Conservation (phyloP, 306 rosid species). For the Vicia villosa region DNA sequence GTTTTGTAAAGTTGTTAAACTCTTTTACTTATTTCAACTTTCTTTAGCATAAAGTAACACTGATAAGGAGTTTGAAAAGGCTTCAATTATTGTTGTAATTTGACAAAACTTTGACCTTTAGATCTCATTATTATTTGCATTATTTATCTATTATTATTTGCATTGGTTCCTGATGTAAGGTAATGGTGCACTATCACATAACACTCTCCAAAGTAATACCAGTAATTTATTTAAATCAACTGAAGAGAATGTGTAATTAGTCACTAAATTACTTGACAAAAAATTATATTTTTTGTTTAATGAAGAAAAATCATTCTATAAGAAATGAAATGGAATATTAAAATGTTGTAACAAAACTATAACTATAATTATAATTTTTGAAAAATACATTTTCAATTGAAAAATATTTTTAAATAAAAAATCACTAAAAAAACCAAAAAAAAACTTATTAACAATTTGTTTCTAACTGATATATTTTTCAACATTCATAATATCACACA, state of each 20-base stretch:
- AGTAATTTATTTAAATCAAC: background rate
- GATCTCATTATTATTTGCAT: slow-evolving; percentile 1
- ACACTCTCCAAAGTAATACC: slow-evolving; percentile 23
- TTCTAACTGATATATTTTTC: background rate
- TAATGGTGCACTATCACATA: slow-evolving; percentile 6
- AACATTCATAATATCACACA: background rate
- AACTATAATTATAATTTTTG: background rate
- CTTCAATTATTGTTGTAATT: background rate
- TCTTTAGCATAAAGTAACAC: background rate
- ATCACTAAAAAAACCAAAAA: no score
- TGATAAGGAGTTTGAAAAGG: background rate
- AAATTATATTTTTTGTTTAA: background rate
- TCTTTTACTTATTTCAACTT: background rate
- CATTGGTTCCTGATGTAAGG: background rate
- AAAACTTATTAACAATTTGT: no score
- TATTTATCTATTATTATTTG: background rate
- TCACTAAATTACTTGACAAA: no score
- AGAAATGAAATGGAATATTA: background rate
- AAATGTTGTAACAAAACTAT: no score
- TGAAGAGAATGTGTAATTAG: background rate
- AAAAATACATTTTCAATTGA: background rate
- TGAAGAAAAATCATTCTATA: background rate
- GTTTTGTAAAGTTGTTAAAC: no score
- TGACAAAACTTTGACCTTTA: slow-evolving; percentile 18
- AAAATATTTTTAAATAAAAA: background rate